A percentile compares a stretch with the other conserved stretches of the same genome.
These are phyloP conservation scores for Fraxinus latifolia DNA, from an alignment of 305 asterid species.

Conservation along the genomic window DNA sequence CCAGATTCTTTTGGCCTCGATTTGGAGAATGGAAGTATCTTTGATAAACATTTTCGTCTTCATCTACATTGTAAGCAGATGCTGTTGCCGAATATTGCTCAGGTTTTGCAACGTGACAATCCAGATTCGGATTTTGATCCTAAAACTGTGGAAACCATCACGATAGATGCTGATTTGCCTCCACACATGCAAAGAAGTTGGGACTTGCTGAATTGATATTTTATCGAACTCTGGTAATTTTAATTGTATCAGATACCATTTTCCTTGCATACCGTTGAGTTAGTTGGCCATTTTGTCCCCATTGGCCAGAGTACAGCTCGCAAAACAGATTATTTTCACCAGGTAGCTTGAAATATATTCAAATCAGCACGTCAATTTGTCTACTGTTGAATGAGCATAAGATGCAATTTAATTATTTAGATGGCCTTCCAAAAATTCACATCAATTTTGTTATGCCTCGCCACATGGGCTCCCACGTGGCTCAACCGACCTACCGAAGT, in stretches of 20 bases:
- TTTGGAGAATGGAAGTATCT: constrained; percentile 59
- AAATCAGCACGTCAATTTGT: not conserved
- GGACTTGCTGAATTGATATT: constrained; percentile 42
- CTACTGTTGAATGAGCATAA: not conserved
- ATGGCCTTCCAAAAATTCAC: not conserved
- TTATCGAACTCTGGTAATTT: not conserved
- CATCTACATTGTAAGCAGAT: constrained; percentile 92
- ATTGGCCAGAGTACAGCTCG: not conserved
- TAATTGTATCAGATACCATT: not conserved
- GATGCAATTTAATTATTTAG: not conserved
- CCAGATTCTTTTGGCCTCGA: constrained; percentile 37
- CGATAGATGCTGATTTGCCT: constrained; percentile 64
- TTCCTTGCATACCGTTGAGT: not conserved
- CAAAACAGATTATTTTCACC: not conserved
- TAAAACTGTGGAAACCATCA: constrained; percentile 35
- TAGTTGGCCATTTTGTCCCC: not conserved
- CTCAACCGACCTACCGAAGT: not conserved
- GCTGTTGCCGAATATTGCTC: constrained; percentile 64
- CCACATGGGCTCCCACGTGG: not conserved
- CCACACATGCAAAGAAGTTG: constrained; percentile 84
- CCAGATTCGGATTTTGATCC: constrained; percentile 32
- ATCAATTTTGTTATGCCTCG: not conserved
- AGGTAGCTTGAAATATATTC: not conserved
- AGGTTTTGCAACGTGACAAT: constrained; percentile 37
- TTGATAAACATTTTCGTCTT: constrained; percentile 60